A percentile compares a stretch with the other conserved stretches of the same genome.
These are phyloP conservation scores for Saturnispora bothae DNA, from an alignment of 805 yeast genomes.

Conservation along the genomic window DNA sequence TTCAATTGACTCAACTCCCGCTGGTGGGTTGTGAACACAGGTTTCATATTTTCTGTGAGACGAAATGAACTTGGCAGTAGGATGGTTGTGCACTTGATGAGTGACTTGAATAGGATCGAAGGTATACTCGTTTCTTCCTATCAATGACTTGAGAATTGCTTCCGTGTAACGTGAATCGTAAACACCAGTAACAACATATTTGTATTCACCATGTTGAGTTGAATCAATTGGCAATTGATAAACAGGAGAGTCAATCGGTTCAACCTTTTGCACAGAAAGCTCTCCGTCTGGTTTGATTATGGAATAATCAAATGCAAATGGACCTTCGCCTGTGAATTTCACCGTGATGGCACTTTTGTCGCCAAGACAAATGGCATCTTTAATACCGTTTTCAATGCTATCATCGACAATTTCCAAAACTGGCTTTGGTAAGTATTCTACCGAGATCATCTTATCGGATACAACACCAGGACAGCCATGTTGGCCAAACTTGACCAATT, in stretches of 20 bases:
- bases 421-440: conserved; percentile 25
- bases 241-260: conserved; percentile 38
- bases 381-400: not conserved
- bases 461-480: conserved; percentile 38
- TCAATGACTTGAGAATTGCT: conserved; percentile 25
- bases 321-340: conserved; percentile 45
- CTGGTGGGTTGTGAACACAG: conserved; percentile 20
- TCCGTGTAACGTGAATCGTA: conserved; percentile 54
- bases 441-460: conserved; percentile 15
- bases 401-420: conserved; percentile 10
- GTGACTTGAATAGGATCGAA: conserved; percentile 29
- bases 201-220: conserved; percentile 45
- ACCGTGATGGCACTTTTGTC: conserved; percentile 23
- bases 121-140: conserved; percentile 16
- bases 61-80: conserved; percentile 33
- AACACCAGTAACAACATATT: conserved; percentile 48
- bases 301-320: conserved; percentile 62
- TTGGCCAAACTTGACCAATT: conserved; percentile 29
- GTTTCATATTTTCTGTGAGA: conserved; percentile 19
- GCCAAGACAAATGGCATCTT: conserved; percentile 19
- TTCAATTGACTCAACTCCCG: conserved; percentile 39
- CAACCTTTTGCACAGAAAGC: conserved; percentile 23
- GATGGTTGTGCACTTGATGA: conserved; percentile 52
- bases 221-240: conserved; percentile 32
- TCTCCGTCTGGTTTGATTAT: conserved; percentile 47